A percentile compares a stretch with the other conserved stretches of the same genome.
These are phyloP conservation scores for Scheffersomyces titani DNA, from an alignment of 1,139 yeast species.

Conservation along the genomic window DNA sequence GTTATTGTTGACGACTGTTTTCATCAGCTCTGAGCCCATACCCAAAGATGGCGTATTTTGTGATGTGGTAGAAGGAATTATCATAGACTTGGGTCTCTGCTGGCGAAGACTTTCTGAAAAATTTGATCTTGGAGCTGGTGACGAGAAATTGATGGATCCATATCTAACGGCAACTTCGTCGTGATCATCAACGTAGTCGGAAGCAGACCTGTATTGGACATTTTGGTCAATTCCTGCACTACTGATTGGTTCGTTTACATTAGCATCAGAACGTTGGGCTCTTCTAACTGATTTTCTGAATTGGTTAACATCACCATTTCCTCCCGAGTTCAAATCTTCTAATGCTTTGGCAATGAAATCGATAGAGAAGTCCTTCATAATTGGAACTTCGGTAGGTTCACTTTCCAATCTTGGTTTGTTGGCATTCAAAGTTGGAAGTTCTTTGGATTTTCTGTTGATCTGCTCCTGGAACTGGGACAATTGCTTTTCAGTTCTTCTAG, in stretches of 20 bases:
- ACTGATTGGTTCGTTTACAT: constrained; percentile 4
- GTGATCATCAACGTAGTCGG: constrained; percentile 38
- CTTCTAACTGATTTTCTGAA: constrained; percentile 41
- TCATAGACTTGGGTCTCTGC: constrained; percentile 48
- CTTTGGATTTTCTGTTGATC: constrained; percentile 39
- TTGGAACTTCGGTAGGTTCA: constrained; percentile 27
- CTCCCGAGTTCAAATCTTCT: constrained; percentile 67
- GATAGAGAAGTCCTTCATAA: constrained; percentile 47
- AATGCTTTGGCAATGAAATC: constrained; percentile 59
- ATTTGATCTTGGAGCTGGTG: constrained; percentile 9
- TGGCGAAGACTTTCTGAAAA: neutral
- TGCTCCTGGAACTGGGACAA: constrained; percentile 40
- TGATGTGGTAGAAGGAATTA: constrained; percentile 14
- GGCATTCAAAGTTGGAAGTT: constrained; percentile 18
- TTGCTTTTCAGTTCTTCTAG: constrained; percentile 42
- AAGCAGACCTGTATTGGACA: constrained; percentile 23
- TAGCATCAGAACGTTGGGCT: constrained; percentile 17
- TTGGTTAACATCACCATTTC: constrained; percentile 55
- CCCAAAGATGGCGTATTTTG: constrained; percentile 3
- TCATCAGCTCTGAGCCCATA: constrained; percentile 10
- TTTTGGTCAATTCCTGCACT: constrained; percentile 17
- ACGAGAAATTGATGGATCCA: constrained; percentile 33
- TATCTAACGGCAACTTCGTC: constrained; percentile 42
- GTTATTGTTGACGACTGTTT: constrained; percentile 15
- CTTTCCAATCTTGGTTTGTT: neutral